phyloP scores from a whole-genome alignment of 371 early-diverging fungal species.

The Paraphysoderma sedebokerense region DNA sequence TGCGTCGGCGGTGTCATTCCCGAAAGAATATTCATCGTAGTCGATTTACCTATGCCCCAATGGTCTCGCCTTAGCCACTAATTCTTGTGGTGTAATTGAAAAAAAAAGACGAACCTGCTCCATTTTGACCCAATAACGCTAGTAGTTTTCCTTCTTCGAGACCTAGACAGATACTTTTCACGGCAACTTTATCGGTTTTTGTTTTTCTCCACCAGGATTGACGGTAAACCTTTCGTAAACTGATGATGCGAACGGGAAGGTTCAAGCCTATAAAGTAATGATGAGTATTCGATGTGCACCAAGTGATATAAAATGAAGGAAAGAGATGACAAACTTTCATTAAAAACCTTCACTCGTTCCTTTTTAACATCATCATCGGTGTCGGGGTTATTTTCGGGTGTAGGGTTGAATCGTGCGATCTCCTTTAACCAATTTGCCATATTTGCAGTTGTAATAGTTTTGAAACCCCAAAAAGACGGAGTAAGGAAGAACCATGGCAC shows the following conservation, averaged over 20 bases:
- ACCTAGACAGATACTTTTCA: constrained; percentile 30
- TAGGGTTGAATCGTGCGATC: no score
- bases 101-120: constrained; percentile 50
- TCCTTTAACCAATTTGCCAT: constrained; percentile 12
- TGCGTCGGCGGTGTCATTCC: constrained; percentile 39
- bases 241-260: constrained; percentile 29
- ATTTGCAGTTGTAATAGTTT: constrained; percentile 1
- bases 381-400: constrained; percentile 9
- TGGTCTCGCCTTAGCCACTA: no score
- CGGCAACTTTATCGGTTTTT: constrained; percentile 41
- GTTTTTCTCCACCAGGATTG: constrained; percentile 14
- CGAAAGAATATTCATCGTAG: constrained; percentile 37
- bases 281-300: neutral
- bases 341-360: constrained; percentile 18
- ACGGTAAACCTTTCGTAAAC: constrained; percentile 39
- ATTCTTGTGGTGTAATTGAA: constrained; percentile 8
- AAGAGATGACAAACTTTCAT: constrained; percentile 4
- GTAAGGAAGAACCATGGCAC: constrained; percentile 37
- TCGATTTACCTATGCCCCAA: neutral
- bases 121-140: constrained; percentile 34
- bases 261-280: neutral
- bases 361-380: constrained; percentile 32
- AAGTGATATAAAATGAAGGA: constrained; percentile 7
- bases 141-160: constrained; percentile 37
- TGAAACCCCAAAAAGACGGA: constrained; percentile 40